Evolutionary conservation across 2,329 filamentous ascomycete species (phyloP), one percentile per base, ranked within the genome.

Genomic region (Podosphaera leucotricha): DNA sequence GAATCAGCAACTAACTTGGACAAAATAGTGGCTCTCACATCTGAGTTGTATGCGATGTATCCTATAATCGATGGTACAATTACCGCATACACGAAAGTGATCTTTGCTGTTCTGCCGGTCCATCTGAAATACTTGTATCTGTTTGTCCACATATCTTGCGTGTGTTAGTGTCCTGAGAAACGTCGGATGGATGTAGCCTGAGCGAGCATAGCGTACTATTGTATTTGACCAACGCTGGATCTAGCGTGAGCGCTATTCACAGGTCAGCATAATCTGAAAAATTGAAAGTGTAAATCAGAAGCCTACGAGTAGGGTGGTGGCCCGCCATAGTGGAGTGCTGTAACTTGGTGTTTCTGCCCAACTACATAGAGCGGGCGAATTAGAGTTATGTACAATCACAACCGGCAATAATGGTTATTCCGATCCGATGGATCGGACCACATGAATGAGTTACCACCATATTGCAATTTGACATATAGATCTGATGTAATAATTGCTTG

Each of bases 51-150:
- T 46, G 75, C 83, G 46, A 82, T 57, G 57, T 77, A 76, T 40
- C 76, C 76, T 52, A 92, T 55, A 46, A 80, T 66, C 36, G 65
- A 61, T 6, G 90, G 90, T 38, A 94, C 71, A 44, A 77, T 65
- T 28, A 76, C 65, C 46, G 80, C 71, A 62, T 87, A 94, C 50
- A 78, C 67, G 59, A 94, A 74, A 3, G 78, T 77, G 56, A 94
- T 62, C 65, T 73, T 75, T 24, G 83, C 84, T 39, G 84, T 92
- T 57, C 80, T 71, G 43, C 75, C 72, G 30, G 80, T 95, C 83
- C 84, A 95, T 62, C 84, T 74, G 72, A 95, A 98, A 72, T 83
- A 93, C 65, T 84, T 84, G 72, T 86, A 79, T 52, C 90, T 80
- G 67, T 82, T 84, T 57, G 72, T 67, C 57, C 71, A 74, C 75